A percentile compares a stretch with the other conserved stretches of the same genome.
Conservation (phyloP, 176 grass and related monocot species). For the Musa acuminata region DNA sequence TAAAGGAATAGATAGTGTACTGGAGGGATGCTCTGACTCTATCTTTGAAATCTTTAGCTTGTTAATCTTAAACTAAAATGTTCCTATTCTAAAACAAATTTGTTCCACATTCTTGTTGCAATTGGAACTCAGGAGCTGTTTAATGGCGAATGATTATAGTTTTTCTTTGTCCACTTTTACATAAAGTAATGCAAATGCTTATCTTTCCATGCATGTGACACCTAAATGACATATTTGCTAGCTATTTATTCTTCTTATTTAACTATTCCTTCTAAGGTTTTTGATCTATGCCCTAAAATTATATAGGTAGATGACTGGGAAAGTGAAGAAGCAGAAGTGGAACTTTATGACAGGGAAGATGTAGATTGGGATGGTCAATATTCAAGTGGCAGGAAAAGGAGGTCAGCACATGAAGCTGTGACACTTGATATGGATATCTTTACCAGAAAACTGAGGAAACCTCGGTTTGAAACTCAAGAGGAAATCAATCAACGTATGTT, state of each 20-base stretch:
- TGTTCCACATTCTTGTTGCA: no score
- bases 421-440: constrained; percentile 87
- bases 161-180: no score
- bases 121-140: no score
- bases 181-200: no score
- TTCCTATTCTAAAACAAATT: no score
- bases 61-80: constrained; percentile 14
- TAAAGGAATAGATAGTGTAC: no score
- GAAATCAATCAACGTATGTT: constrained; percentile 93
- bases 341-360: constrained; percentile 86
- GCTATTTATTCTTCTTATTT: not conserved
- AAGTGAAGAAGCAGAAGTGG: constrained; percentile 82
- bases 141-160: no score
- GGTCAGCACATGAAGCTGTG: constrained; percentile 51
- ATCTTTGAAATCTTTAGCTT: no score
- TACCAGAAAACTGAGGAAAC: constrained; percentile 67
- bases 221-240: not conserved
- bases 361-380: constrained; percentile 99
- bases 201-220: not conserved
- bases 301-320: constrained; percentile 88
- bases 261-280: not conserved
- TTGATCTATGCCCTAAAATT: not conserved
- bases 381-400: constrained; percentile 84
- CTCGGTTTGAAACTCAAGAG: constrained; percentile 82
- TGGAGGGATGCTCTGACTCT: no score